Evolutionary conservation across 2,329 filamentous ascomycete genomes (phyloP).

Genomic region (Talaromyces sp.): DNA sequence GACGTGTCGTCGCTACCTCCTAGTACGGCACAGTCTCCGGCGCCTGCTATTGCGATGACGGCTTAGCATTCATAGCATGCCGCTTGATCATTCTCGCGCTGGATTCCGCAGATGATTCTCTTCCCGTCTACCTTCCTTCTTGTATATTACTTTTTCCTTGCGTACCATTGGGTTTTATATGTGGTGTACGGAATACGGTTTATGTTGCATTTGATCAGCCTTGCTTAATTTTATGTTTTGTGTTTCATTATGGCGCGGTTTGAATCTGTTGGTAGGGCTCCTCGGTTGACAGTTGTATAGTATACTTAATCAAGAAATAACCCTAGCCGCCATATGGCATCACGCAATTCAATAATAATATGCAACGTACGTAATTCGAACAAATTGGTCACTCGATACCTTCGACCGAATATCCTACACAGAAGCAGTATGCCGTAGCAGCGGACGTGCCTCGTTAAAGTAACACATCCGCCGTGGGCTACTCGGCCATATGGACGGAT

Average conservation of each 20-base stretch:
- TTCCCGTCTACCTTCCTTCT: background rate
- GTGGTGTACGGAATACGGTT: background rate
- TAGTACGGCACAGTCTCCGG: conserved; percentile 52
- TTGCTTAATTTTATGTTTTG: background rate
- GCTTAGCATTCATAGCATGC: conserved; percentile 24
- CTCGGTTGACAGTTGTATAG: background rate
- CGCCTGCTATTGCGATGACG: conserved; percentile 43
- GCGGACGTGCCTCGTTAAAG: background rate
- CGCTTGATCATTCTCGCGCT: background rate
- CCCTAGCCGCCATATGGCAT: background rate
- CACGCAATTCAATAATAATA: background rate
- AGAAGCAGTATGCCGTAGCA: background rate
- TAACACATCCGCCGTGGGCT: conserved; percentile 4
- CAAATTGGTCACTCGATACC: background rate
- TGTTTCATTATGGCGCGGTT: background rate
- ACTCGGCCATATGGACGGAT: conserved; percentile 10
- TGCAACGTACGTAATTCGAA: background rate
- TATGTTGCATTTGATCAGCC: background rate
- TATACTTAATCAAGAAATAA: background rate
- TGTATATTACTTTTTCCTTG: conserved; percentile 15
- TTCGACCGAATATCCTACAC: background rate
- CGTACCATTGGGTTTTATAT: background rate
- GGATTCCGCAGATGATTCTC: background rate
- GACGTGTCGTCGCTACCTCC: conserved; percentile 45
- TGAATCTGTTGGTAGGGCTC: background rate